Conservation (phyloP, 2,329 filamentous ascomycete species). For the Akanthomyces uredinophilus region DNA sequence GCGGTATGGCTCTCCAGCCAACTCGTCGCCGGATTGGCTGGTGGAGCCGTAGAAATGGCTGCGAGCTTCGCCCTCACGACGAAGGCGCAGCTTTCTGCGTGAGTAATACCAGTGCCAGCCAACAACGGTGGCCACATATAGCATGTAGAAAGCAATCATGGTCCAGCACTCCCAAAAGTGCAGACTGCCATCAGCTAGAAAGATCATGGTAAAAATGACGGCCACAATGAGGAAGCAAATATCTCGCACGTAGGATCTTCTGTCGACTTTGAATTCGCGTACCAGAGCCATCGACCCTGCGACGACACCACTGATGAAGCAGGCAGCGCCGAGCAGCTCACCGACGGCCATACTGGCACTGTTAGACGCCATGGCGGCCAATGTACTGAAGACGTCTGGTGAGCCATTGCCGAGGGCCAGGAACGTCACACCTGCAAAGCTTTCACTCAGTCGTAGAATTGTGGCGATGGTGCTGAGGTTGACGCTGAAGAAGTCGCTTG, state of each 20-base stretch:
- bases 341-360: conserved; percentile 96
- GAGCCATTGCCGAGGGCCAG: conserved; percentile 96
- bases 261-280: conserved; percentile 87
- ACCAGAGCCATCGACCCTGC: conserved; percentile 96
- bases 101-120: conserved; percentile 85
- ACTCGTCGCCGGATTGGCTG: conserved; percentile 46
- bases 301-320: conserved; percentile 94
- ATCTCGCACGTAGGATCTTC: conserved; percentile 85
- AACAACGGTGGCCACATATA: conserved; percentile 86
- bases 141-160: conserved; percentile 88
- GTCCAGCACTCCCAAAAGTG: conserved; percentile 81
- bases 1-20: conserved; percentile 56
- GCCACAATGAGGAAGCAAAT: conserved; percentile 88
- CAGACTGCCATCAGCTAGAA: conserved; percentile 78
- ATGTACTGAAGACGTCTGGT: conserved; percentile 96
- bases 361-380: conserved; percentile 94
- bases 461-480: conserved; percentile 90
- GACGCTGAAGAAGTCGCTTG: conserved; percentile 97
- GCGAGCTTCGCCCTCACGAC: conserved; percentile 66
- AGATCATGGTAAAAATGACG: conserved; percentile 78
- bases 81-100: conserved; percentile 52
- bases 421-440: conserved; percentile 92
- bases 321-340: conserved; percentile 88
- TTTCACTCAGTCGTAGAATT: conserved; percentile 90
- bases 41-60: conserved; percentile 61